Percentiles rank a stretch among this genome's conserved stretches.
phyloP scores from a whole-genome alignment of 805 yeast genomes.

The Ogataea methanolica region DNA sequence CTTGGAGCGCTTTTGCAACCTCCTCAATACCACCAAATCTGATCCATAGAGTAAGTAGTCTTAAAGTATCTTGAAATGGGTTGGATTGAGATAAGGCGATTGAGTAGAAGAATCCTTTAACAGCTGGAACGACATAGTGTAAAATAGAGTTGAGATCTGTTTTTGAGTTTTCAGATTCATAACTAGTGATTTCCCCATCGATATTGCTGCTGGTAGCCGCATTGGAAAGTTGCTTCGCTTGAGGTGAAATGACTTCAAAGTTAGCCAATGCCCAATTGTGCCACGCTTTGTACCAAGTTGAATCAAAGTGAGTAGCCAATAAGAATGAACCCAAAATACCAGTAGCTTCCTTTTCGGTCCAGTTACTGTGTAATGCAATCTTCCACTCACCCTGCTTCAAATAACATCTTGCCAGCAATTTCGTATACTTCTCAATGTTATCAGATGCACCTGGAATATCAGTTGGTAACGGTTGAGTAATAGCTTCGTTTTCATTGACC shows the following conservation, averaged over 20 bases:
- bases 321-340: conserved; percentile 88
- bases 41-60: conserved; percentile 91
- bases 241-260: conserved; percentile 83
- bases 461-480: conserved; percentile 79
- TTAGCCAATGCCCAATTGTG: conserved; percentile 99
- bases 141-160: conserved; percentile 56
- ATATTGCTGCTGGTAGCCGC: conserved; percentile 5
- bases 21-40: conserved; percentile 91
- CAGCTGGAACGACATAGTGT: conserved; percentile 92
- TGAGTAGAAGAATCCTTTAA: conserved; percentile 92
- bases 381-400: conserved; percentile 99
- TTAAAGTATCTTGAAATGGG: conserved; percentile 86
- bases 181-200: too few species aligned
- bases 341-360: conserved; percentile 72
- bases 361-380: conserved; percentile 68
- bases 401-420: conserved; percentile 86
- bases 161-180: conserved; percentile 4
- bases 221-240: conserved; percentile 22
- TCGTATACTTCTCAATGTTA: conserved; percentile 79
- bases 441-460: conserved; percentile 65
- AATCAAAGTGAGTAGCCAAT: conserved; percentile 91
- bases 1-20: conserved; percentile 84
- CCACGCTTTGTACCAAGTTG: conserved; percentile 97
- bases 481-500: conserved; percentile 78
- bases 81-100: conserved; percentile 82